Evolutionary conservation across 2,329 filamentous ascomycete genomes (phyloP).

Genomic region (Pseudonectria buxi): DNA sequence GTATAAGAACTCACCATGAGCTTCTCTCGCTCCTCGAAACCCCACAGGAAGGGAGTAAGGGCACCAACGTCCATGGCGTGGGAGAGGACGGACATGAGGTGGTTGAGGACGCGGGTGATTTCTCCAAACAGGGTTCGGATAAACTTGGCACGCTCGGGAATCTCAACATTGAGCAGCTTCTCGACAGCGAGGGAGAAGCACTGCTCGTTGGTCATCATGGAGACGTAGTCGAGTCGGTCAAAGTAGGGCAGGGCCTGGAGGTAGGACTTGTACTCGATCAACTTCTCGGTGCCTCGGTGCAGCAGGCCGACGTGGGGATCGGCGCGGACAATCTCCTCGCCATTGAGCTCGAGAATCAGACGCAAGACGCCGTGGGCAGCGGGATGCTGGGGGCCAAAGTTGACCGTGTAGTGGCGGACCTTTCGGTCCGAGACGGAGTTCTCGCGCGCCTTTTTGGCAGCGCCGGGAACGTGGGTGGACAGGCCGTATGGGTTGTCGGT

Average conservation of each 20-base stretch:
- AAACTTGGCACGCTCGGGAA: slow-evolving; percentile 92
- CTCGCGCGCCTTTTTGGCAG: slow-evolving; percentile 40
- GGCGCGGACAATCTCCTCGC: slow-evolving; percentile 93
- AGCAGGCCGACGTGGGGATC: slow-evolving; percentile 96
- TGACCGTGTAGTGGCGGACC: slow-evolving; percentile 98
- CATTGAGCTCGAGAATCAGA: slow-evolving; percentile 93
- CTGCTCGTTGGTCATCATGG: slow-evolving; percentile 99
- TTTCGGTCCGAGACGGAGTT: slow-evolving; percentile 60
- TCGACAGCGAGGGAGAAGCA: slow-evolving; percentile 93
- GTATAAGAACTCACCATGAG: slow-evolving; percentile 89
- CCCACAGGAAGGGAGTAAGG: slow-evolving; percentile 96
- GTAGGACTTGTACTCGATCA: slow-evolving; percentile 99
- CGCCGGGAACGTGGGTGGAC: slow-evolving; percentile 34
- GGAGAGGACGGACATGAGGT: slow-evolving; percentile 94
- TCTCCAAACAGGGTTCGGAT: slow-evolving; percentile 95
- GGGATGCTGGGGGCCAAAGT: slow-evolving; percentile 98
- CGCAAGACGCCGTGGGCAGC: slow-evolving; percentile 97
- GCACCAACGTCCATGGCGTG: slow-evolving; percentile 99
- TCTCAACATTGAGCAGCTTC: slow-evolving; percentile 95
- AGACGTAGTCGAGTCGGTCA: slow-evolving; percentile 96
- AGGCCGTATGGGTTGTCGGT: slow-evolving; percentile 44
- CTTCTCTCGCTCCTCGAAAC: slow-evolving; percentile 99
- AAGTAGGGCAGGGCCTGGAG: slow-evolving; percentile 98
- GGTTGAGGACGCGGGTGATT: slow-evolving; percentile 89
- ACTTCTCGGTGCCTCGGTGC: slow-evolving; percentile 96